Evolutionary conservation across 352 stramenopile genomes (phyloP), one percentile per base, ranked within the genome.

Genomic region (Phytophthora multivora): DNA sequence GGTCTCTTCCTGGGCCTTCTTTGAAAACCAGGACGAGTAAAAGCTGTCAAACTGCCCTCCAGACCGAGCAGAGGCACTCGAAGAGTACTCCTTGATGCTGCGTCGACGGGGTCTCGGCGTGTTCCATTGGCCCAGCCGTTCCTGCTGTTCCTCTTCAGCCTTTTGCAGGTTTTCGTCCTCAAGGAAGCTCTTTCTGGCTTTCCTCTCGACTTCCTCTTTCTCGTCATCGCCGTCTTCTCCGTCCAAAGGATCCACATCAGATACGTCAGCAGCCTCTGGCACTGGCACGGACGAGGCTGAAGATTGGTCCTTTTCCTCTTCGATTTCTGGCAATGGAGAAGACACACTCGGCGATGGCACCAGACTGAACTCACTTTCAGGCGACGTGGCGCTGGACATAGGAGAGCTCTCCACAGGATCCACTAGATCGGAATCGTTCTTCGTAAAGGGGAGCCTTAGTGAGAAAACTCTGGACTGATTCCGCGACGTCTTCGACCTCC

Each of bases 51-150:
- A 88, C 47, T 88, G 77, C 12, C 60, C 71, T 18, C 74, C 63
- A 16, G 69, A 80, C 36, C 74, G 70, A 49, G 74, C 62, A 16
- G 70, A 78, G 8, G 73, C 66, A 33, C 62, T 86, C 0, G 65
- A 85, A 11, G 71, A 66, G 49, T 73, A 66, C 10, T 63, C 59
- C 53, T 78, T 86, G 38, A 71, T 75, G 41, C 69, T 75, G 3
- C 73, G 79, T 1, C 73, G 79, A 15, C 69, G 69, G 12, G 71
- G 68, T 36, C 80, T 79, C 12, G 83, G 77, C 42, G 87, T 59
- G 18, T 84, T 86, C 85, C 85, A 94, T 68, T 94, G 85, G 7
- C 85, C 85, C 57, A 93, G 71, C 7, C 73, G 60, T 55, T 83
- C 71, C 46, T 88, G 80, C 48, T 89, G 73, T 41, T 88, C 79